Evolutionary conservation across 352 stramenopile species (phyloP), one percentile per base, ranked within the genome.

Genomic region (Globisporangium megalacanthum): DNA sequence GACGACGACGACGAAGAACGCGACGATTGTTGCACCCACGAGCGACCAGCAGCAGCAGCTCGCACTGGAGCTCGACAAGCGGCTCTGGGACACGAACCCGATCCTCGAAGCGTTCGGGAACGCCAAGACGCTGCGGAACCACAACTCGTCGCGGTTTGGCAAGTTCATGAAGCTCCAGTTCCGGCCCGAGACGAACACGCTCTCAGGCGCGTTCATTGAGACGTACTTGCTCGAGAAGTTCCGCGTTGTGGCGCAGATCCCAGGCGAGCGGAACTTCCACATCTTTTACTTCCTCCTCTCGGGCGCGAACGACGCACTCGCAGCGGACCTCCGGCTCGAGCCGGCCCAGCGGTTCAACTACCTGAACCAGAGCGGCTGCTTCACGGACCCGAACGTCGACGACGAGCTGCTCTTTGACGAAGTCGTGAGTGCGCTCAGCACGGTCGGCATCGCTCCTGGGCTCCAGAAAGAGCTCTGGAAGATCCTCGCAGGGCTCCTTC

Each of bases 101-200:
- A 93, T 96, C 49, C 66, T 95, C 17, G 83, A 95, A 66, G 81
- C 85, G 3, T 95, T 95, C 41, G 85, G 85, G 52, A 95, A 95
- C 67, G 85, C 85, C 56, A 95, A 95, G 70, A 95, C 85, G 36
- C 65, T 92, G 58, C 83, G 85, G 31, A 95, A 95, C 69, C 77
- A 95, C 70, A 95, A 95, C 66, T 92, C 81, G 56, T 89, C 75
- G 49, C 83, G 85, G 39, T 95, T 95, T 52, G 85, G 85, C 48
- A 93, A 93, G 69, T 95, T 93, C 51, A 94, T 94, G 83, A 94
- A 94, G 76, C 72, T 96, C 42, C 82, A 95, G 69, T 96, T 96
- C 69, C 65, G 83, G 60, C 76, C 79, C 1, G 68, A 81, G 41
- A 77, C 68, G 29, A 86, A 89, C 65, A 80, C 79, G 47, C 79